Percentiles rank a stretch among this genome's conserved stretches.
phyloP scores from a whole-genome alignment of 805 yeast species.

The Wickerhamomyces ciferrii region DNA sequence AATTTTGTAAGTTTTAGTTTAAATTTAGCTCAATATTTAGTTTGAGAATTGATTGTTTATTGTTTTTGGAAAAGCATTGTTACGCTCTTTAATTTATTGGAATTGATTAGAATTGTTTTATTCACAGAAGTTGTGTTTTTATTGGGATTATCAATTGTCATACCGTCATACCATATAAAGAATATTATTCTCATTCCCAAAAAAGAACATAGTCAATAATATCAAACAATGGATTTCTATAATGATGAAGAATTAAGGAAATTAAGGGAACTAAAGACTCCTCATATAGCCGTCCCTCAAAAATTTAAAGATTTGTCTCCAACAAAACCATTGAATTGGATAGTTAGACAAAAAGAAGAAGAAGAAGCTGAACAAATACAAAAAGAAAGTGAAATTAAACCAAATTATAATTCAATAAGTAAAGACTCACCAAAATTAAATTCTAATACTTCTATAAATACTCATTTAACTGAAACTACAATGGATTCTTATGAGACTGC shows the following conservation, averaged over 20 bases:
- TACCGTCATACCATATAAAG: neutral
- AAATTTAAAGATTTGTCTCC: conserved; percentile 17
- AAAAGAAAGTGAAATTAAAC: neutral
- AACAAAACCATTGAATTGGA: conserved; percentile 19
- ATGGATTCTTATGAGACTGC: conserved; percentile 18
- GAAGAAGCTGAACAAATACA: neutral
- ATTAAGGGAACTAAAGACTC: conserved; percentile 3
- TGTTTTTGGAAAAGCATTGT: too few species aligned
- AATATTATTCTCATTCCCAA: neutral
- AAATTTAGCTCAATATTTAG: too few species aligned
- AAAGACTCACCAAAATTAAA: neutral
- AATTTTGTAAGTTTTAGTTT: too few species aligned
- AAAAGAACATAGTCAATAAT: too few species aligned
- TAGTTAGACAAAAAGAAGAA: neutral
- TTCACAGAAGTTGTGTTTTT: too few species aligned
- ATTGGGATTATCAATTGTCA: too few species aligned
- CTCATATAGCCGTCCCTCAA: neutral
- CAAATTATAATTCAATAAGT: neutral
- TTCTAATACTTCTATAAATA: conserved; percentile 9
- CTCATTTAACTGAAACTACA: conserved; percentile 10
- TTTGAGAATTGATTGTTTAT: too few species aligned
- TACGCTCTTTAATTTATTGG: too few species aligned
- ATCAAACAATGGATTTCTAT: neutral
- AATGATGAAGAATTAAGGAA: neutral
- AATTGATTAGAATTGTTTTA: too few species aligned